Evolutionary conservation across 208 protist species (phyloP).

Genomic region (Wallacemonas sp.): DNA sequence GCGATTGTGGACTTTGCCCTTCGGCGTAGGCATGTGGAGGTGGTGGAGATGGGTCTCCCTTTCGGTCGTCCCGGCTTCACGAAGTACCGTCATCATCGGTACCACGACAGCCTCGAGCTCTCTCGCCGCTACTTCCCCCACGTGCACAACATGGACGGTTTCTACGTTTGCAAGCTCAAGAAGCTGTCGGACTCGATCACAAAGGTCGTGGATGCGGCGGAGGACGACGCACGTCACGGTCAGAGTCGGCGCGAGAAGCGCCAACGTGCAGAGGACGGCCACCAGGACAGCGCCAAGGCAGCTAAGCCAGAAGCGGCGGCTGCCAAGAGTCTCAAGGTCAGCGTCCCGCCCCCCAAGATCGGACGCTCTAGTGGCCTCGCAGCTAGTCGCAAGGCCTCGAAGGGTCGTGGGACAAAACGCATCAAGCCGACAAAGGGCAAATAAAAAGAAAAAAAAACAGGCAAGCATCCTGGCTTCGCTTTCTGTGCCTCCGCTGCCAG

Average conservation of each 20-base stretch:
- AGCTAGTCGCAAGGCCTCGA: not conserved
- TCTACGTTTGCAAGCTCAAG: conserved; percentile 99
- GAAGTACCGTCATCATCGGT: conserved; percentile 84
- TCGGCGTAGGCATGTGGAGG: conserved; percentile 87
- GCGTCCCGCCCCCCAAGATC: conserved; percentile 31
- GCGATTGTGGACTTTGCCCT: conserved; percentile 98
- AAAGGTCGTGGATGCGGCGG: conserved; percentile 8
- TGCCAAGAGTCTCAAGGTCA: conserved; percentile 25
- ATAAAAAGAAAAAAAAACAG: too few species aligned
- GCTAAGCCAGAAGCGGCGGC: not conserved
- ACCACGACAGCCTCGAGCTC: conserved; percentile 69
- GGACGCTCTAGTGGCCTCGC: not conserved
- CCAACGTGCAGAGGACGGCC: conserved; percentile 21
- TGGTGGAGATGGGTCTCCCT: conserved; percentile 94
- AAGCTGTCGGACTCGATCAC: conserved; percentile 75
- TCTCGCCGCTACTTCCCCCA: conserved; percentile 97
- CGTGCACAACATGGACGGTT: conserved; percentile 99
- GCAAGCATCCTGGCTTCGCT: too few species aligned
- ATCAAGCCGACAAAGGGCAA: not conserved
- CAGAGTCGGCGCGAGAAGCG: conserved; percentile 9
- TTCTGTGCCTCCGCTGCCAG: too few species aligned
- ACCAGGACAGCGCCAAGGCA: not conserved
- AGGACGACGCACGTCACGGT: not conserved
- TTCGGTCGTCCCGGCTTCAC: conserved; percentile 94
- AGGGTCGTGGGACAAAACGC: too few species aligned